A percentile compares a stretch with the other conserved stretches of the same genome.
Evolutionary conservation across 2,329 filamentous ascomycete species (phyloP).

Genomic region (Trichoderma citrinoviride): DNA sequence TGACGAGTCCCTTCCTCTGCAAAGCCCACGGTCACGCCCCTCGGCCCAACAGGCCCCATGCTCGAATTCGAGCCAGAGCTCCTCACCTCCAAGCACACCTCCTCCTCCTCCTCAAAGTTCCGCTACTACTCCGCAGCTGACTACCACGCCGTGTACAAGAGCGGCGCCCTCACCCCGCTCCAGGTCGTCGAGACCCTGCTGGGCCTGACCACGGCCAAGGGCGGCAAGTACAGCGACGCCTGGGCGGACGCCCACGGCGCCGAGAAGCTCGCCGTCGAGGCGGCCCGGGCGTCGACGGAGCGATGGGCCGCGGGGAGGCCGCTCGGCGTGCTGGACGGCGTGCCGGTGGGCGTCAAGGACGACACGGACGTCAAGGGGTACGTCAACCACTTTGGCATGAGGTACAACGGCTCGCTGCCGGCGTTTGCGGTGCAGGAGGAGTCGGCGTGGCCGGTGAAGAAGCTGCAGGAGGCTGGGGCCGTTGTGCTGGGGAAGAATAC

Average conservation of each 20-base stretch:
- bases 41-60: slow-evolving; percentile 39
- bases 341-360: slow-evolving; percentile 82
- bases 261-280: slow-evolving; percentile 58
- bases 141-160: slow-evolving; percentile 72
- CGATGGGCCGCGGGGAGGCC: slow-evolving; percentile 66
- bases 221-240: slow-evolving; percentile 64
- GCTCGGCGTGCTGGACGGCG: slow-evolving; percentile 71
- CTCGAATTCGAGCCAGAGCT: slow-evolving; percentile 44
- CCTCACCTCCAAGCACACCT: slow-evolving; percentile 40
- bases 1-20: not conserved
- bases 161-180: slow-evolving; percentile 67
- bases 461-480: slow-evolving; percentile 71
- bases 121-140: slow-evolving; percentile 70
- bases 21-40: slow-evolving; percentile 59
- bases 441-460: slow-evolving; percentile 68
- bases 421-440: slow-evolving; percentile 50
- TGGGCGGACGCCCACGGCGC: slow-evolving; percentile 65
- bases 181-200: slow-evolving; percentile 70
- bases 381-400: slow-evolving; percentile 62
- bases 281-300: slow-evolving; percentile 70
- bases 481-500: slow-evolving; percentile 72
- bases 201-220: slow-evolving; percentile 60
- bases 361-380: slow-evolving; percentile 72
- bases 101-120: slow-evolving; percentile 34
- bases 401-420: slow-evolving; percentile 52